Conservation (phyloP, 192 early-diverging fungal species). For the Umbelopsis sp. region DNA sequence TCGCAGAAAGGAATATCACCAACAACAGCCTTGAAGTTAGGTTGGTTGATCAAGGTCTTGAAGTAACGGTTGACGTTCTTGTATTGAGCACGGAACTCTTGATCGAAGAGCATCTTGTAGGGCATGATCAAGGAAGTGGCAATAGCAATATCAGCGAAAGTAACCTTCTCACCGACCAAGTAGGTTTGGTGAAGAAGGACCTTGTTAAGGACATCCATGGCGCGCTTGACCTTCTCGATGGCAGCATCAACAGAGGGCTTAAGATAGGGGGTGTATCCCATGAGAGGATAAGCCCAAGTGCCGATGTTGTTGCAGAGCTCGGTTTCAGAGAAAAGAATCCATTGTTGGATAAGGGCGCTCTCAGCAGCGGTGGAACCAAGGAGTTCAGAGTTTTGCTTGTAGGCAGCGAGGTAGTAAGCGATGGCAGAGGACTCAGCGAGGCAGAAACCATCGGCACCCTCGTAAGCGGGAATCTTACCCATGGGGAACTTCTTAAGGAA, state of each 20-base stretch:
- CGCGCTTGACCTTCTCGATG: conserved; percentile 64
- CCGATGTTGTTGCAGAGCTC: conserved; percentile 52
- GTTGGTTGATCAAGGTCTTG: conserved; percentile 82
- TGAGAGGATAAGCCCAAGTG: conserved; percentile 49
- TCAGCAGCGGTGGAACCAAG: conserved; percentile 62
- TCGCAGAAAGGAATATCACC: conserved; percentile 73
- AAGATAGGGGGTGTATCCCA: conserved; percentile 40
- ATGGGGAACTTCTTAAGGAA: conserved; percentile 91
- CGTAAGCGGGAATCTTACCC: conserved; percentile 91
- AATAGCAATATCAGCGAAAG: conserved; percentile 86
- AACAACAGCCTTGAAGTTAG: conserved; percentile 80
- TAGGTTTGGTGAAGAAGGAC: conserved; percentile 85
- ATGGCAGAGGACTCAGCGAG: conserved; percentile 89
- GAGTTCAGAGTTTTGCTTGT: conserved; percentile 54
- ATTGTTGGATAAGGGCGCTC: conserved; percentile 69
- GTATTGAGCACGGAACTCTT: conserved; percentile 80
- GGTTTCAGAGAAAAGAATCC: conserved; percentile 63
- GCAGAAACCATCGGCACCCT: conserved; percentile 75
- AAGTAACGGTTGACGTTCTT: conserved; percentile 94
- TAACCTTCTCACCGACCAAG: conserved; percentile 92
- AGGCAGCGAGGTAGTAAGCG: conserved; percentile 76
- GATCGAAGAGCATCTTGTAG: conserved; percentile 66
- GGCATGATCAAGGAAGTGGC: conserved; percentile 53
- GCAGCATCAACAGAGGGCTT: conserved; percentile 71
- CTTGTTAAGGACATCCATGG: conserved; percentile 74